A percentile compares a stretch with the other conserved stretches of the same genome.
phyloP scores from a whole-genome alignment of 1,284 basidiomycete species.

The Cryptococcus sp. region DNA sequence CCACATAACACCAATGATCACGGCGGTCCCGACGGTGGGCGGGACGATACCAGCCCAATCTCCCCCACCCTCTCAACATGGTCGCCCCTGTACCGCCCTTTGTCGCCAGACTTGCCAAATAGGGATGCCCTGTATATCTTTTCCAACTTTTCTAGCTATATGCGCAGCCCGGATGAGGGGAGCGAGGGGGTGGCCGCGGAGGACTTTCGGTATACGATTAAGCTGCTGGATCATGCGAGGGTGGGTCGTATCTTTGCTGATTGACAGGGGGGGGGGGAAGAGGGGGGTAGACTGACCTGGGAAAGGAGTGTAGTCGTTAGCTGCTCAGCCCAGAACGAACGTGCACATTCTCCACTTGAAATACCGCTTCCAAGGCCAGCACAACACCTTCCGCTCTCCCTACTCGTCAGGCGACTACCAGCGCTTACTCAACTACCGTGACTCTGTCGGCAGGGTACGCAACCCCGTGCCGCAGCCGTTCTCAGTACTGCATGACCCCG shows the following conservation, averaged over 20 bases:
- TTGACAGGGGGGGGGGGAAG: too few relatives aligned
- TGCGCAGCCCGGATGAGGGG: slow-evolving; percentile 40
- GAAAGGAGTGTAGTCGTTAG: slow-evolving; percentile 11
- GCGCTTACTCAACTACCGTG: slow-evolving; percentile 21
- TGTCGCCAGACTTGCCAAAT: slow-evolving; percentile 41
- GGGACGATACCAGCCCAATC: background rate
- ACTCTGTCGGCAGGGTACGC: slow-evolving; percentile 15
- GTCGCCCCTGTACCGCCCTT: slow-evolving; percentile 10
- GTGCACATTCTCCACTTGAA: slow-evolving; percentile 43
- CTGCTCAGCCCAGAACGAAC: slow-evolving; percentile 20
- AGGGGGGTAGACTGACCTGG: too few relatives aligned
- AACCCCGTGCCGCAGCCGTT: slow-evolving; percentile 41
- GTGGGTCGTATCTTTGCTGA: slow-evolving; percentile 21
- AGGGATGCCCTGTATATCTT: slow-evolving; percentile 43
- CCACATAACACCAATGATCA: too few relatives aligned
- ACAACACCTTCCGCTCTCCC: slow-evolving; percentile 13
- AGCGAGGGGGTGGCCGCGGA: slow-evolving; percentile 26
- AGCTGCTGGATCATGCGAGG: slow-evolving; percentile 41
- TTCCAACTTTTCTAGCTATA: slow-evolving; percentile 42
- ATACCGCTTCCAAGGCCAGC: slow-evolving; percentile 35
- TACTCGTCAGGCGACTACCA: slow-evolving; percentile 18
- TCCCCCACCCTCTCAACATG: background rate
- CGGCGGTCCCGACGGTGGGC: too few relatives aligned
- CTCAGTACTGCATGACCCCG: slow-evolving; percentile 38
- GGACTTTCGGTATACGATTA: slow-evolving; percentile 36